Evolutionary conservation across 345 rosid species (phyloP), one percentile per base, ranked within the genome.

Genomic region (Murraya paniculata): DNA sequence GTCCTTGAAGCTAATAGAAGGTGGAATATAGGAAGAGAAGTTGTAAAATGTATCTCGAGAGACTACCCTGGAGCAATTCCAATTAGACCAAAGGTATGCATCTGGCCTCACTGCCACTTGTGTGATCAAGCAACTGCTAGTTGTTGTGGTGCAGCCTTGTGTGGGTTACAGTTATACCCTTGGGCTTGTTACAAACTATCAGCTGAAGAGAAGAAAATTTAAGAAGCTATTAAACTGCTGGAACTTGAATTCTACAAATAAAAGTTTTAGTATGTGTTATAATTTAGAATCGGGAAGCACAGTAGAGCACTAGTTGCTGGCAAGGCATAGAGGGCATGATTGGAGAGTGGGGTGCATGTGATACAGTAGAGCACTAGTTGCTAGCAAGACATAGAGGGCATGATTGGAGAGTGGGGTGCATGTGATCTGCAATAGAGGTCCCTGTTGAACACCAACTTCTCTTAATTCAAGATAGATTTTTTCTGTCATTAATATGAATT

Each of bases 11-110:
- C 88, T 24, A 90, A 89, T 66, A 85, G 72, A 81, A 88, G 87
- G 57, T 90, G 96, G 93, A 93, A 91, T 74, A 89, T 91, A 69
- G 91, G 92, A 77, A 86, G 84, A 76, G 96, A 91, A 81, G 93
- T 90, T 60, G 75, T 90, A 30, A 78, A 84, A 45, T 87, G 80
- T 80, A 89, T 91, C 73, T 80, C 82, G 45, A 86, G 82, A 74
- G 86, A 85, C 74, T 91, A 77, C 68, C 86, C 91, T 6, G 89
- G 91, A 48, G 87, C 82, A 64, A 33, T 78, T 79, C 88, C 93
- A 25, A 86, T 91, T 66, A 79, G 86, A 68, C 96, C 96, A 31
- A 86, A 85, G 96, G 96, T 91, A 86, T 78, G 82, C 71, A 53
- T 56, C 56, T 7, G 39, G 7, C 69, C 50, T 62, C 9, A 16